Base-by-base conservation (phyloP, 106 monocot species). In the Dendrobium officinale region DNA sequence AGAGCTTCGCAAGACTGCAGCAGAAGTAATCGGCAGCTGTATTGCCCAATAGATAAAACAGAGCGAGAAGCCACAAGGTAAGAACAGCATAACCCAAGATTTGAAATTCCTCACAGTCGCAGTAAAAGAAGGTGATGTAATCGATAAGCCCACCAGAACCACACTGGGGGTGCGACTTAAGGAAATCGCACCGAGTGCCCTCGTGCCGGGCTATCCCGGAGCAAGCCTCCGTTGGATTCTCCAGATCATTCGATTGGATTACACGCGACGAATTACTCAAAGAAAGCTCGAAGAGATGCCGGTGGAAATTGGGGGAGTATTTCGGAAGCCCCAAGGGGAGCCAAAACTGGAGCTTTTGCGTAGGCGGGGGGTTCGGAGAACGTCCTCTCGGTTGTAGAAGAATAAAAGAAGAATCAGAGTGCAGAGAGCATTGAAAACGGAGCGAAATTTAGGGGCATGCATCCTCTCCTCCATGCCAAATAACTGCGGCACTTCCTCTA, bases 21-120 rank as follows among this genome's bases (percentile, higher is more conserved):
- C 97, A 94, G 83, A 96, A 96, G 87, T 87, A 96, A 77, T 93
- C 94, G 5, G 96, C 96, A 7, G 96, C 96, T 1, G 97, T 97
- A 80, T 94, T 97, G 20, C 97, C 97, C 73, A 95, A 42, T 75
- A 92, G 82, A 47, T 92, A 95, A 84, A 95, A 95, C 68, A 95
- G 79, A 6, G 87, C 87, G 19, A 82, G 81, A 6, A 95, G 79
- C 88, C 95, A 95, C 41, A 92, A 10, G 19, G 40, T 78, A 9
- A 95, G 84, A 42, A 87, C 81, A 6, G 85, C 68, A 51, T 88
- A 95, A 10, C 92, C 95, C 81, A 95, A 75, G 40, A 83, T 48
- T 1, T 17, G 85, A 76, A 88, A 80, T 58, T 86, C 77, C 20
- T 77, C 67, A 80, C 92, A 95, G 20, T 72, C 68, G 54, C 95